phyloP scores from a whole-genome alignment of 2,329 filamentous ascomycete genomes.

The Cladosporium sp. region DNA sequence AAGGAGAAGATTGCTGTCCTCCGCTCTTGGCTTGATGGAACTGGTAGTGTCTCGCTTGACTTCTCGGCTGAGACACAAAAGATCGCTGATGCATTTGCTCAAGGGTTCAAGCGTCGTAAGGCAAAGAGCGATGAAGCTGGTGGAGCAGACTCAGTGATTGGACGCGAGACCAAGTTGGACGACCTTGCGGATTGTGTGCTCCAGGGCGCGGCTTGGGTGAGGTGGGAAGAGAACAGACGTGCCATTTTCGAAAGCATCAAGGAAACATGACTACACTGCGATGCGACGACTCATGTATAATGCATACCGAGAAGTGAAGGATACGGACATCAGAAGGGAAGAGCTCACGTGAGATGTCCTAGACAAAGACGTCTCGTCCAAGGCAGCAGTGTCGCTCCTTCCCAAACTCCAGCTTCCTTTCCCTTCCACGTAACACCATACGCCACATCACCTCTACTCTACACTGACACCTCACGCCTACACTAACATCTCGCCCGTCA shows the following conservation, averaged over 20 bases:
- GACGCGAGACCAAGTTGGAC: conserved; percentile 63
- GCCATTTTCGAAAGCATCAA: conserved; percentile 19
- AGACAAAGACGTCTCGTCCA: background rate
- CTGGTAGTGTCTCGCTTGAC: conserved; percentile 25
- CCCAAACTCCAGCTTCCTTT: background rate
- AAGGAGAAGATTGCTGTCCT: conserved; percentile 65
- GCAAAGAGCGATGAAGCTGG: conserved; percentile 20
- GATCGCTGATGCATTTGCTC: conserved; percentile 40
- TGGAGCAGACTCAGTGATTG: conserved; percentile 26
- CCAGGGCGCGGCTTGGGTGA: conserved; percentile 74
- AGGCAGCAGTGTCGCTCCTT: conserved; percentile 11
- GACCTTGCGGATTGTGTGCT: conserved; percentile 78
- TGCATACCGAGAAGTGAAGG: too few species aligned
- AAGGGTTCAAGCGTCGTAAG: conserved; percentile 29
- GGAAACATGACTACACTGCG: background rate
- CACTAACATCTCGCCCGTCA: background rate
- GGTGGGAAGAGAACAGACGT: conserved; percentile 65
- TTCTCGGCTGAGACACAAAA: conserved; percentile 40
- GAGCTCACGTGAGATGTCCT: background rate
- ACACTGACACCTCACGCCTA: background rate
- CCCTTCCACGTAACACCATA: background rate
- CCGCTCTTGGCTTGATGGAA: conserved; percentile 51
- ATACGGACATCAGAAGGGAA: background rate
- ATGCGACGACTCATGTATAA: background rate
- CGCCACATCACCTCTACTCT: background rate